These are phyloP conservation scores for Backusella westeae DNA, from an alignment of 192 early-diverging fungal species.

Conservation along the genomic window DNA sequence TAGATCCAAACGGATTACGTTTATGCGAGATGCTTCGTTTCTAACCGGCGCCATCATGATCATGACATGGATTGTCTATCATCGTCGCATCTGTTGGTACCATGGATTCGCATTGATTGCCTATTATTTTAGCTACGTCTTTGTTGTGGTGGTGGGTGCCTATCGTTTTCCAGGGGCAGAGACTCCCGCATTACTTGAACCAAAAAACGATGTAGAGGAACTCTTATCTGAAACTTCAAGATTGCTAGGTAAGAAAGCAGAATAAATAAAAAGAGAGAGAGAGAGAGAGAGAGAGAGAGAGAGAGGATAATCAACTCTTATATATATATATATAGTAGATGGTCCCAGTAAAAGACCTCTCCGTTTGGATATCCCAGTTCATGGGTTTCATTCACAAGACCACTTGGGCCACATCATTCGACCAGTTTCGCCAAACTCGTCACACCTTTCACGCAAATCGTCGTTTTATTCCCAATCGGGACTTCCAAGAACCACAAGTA, in stretches of 20 bases:
- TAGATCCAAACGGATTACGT: slow-evolving; percentile 60
- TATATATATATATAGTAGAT: background rate
- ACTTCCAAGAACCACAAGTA: slow-evolving; percentile 12
- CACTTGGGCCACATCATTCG: slow-evolving; percentile 35
- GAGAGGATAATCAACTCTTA: background rate
- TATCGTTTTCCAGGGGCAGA: slow-evolving; percentile 17
- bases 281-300: background rate
- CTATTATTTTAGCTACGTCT: slow-evolving; percentile 61
- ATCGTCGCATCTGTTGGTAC: slow-evolving; percentile 47
- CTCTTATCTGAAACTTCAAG: slow-evolving; percentile 17
- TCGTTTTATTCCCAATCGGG: slow-evolving; percentile 20
- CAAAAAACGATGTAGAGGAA: slow-evolving; percentile 3
- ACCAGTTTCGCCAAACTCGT: slow-evolving; percentile 26
- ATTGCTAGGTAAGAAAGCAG: background rate
- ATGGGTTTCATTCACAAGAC: slow-evolving; percentile 13
- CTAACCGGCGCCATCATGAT: slow-evolving; percentile 62
- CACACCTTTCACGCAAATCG: background rate
- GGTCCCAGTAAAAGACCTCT: slow-evolving; percentile 2
- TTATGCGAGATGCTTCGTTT: slow-evolving; percentile 75
- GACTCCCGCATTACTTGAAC: background rate
- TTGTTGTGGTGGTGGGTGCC: slow-evolving; percentile 44
- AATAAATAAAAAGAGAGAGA: background rate
- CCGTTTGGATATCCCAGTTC: slow-evolving; percentile 17
- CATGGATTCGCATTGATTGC: slow-evolving; percentile 52
- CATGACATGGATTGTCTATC: slow-evolving; percentile 47